Evolutionary conservation across 2,329 filamentous ascomycete species (phyloP).

Genomic region (Coleophoma eucalyptorum): DNA sequence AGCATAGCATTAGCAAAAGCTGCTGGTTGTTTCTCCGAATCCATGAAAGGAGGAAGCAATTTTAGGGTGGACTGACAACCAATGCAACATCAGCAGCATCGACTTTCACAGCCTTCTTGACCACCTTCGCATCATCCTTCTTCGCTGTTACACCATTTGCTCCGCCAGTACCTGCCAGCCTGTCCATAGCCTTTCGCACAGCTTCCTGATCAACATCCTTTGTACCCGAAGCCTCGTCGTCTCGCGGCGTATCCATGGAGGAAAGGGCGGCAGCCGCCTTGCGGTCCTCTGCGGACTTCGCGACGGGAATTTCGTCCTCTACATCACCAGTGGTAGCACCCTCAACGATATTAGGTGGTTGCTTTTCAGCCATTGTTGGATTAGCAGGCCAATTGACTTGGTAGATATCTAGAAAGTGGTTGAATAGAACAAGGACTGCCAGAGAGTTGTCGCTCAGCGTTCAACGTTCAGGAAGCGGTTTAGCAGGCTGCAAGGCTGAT

Average conservation of each 20-base stretch:
- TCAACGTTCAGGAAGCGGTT: too few relatives aligned
- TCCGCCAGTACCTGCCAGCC: slow-evolving; percentile 39
- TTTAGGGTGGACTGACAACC: slow-evolving; percentile 45
- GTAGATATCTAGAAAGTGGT: neutral
- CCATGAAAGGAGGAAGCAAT: neutral
- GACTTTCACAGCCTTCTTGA: slow-evolving; percentile 64
- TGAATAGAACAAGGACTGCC: neutral
- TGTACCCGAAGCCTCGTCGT: slow-evolving; percentile 39
- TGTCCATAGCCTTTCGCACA: slow-evolving; percentile 68
- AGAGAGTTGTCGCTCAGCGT: neutral
- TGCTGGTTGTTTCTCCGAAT: neutral
- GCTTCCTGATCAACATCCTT: slow-evolving; percentile 63
- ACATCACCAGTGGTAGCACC: slow-evolving; percentile 56
- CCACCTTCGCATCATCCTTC: slow-evolving; percentile 44
- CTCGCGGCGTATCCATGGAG: slow-evolving; percentile 53
- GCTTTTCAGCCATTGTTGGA: slow-evolving; percentile 54
- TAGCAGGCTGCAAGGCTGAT: neutral
- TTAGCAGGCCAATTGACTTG: neutral
- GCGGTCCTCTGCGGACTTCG: slow-evolving; percentile 67
- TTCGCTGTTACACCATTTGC: slow-evolving; percentile 28
- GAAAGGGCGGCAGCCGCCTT: slow-evolving; percentile 73
- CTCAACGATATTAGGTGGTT: slow-evolving; percentile 54
- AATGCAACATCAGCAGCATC: slow-evolving; percentile 68
- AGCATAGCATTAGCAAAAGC: slow-evolving; percentile 8
- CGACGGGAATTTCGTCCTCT: slow-evolving; percentile 47